Evolutionary conservation across 352 stramenopile genomes (phyloP).

Genomic region (Globisporangium irregulare): DNA sequence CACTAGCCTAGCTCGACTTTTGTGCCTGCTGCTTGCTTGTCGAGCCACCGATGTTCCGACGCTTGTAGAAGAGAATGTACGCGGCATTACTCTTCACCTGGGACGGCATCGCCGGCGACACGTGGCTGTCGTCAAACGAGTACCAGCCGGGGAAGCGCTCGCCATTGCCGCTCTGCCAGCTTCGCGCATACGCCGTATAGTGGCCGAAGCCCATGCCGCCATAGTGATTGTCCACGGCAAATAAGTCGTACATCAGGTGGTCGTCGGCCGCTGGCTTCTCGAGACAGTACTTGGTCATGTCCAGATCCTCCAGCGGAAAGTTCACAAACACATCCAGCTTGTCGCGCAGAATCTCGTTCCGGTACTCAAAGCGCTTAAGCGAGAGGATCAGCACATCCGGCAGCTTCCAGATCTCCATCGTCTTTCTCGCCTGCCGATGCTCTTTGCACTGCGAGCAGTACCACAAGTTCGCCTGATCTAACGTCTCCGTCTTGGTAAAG

Average conservation of each 20-base stretch:
- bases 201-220: slow-evolving; percentile 88
- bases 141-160: slow-evolving; percentile 75
- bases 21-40: neutral
- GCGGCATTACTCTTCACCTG: slow-evolving; percentile 78
- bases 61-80: slow-evolving; percentile 91
- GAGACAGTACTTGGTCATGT: slow-evolving; percentile 83
- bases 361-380: slow-evolving; percentile 89
- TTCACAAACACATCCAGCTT: slow-evolving; percentile 85
- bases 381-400: slow-evolving; percentile 83
- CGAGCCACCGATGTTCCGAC: slow-evolving; percentile 30
- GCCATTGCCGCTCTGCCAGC: slow-evolving; percentile 51
- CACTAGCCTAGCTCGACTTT: neutral
- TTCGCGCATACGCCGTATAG: slow-evolving; percentile 87
- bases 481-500: slow-evolving; percentile 77
- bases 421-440: slow-evolving; percentile 74
- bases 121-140: slow-evolving; percentile 81
- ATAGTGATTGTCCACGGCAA: slow-evolving; percentile 90
- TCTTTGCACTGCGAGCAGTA: slow-evolving; percentile 81
- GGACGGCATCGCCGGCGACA: slow-evolving; percentile 47
- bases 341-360: slow-evolving; percentile 75
- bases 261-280: slow-evolving; percentile 38
- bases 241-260: slow-evolving; percentile 78
- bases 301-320: slow-evolving; percentile 81
- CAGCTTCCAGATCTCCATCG: slow-evolving; percentile 78
- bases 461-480: slow-evolving; percentile 84